These are phyloP conservation scores for Cutaneotrichosporon spelunceum DNA, from an alignment of 1,284 basidiomycete genomes.

Conservation along the genomic window DNA sequence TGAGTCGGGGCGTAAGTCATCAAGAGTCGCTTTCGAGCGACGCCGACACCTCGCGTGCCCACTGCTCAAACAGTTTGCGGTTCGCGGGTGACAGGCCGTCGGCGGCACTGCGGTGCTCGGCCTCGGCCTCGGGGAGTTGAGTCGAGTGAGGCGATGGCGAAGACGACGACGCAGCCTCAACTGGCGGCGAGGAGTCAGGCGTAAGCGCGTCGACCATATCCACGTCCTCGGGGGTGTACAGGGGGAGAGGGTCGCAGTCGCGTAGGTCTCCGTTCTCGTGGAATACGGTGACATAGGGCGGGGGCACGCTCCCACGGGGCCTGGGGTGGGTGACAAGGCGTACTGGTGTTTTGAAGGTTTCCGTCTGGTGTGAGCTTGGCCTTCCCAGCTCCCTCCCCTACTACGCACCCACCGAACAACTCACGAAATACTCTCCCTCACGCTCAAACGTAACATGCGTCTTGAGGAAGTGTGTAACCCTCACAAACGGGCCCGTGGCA, in stretches of 20 bases:
- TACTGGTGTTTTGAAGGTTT: slow-evolving; percentile 42
- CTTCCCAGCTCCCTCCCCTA: not conserved
- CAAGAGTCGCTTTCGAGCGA: not conserved
- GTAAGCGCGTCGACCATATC: not conserved
- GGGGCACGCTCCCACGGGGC: slow-evolving; percentile 30
- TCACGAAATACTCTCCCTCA: slow-evolving; percentile 17
- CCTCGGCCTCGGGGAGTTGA: not conserved
- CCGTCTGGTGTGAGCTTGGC: slow-evolving; percentile 22
- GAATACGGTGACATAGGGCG: slow-evolving; percentile 47
- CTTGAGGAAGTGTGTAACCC: slow-evolving; percentile 44
- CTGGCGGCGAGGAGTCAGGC: not conserved
- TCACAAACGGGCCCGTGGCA: slow-evolving; percentile 38
- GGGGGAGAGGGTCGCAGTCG: slow-evolving; percentile 45
- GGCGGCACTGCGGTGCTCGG: not conserved
- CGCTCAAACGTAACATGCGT: slow-evolving; percentile 38
- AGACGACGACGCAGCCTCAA: not conserved
- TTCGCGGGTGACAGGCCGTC: not conserved
- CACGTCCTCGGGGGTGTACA: slow-evolving; percentile 27
- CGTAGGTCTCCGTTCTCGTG: slow-evolving; percentile 46
- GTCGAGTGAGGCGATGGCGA: not conserved
- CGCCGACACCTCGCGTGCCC: slow-evolving; percentile 5
- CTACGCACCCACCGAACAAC: too few species aligned
- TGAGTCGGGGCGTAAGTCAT: too few species aligned
- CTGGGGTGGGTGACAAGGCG: slow-evolving; percentile 38
- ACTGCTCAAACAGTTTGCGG: not conserved